These are phyloP conservation scores for Aspergillus uvarum DNA, from an alignment of 2,329 filamentous ascomycete genomes.

Conservation along the genomic window DNA sequence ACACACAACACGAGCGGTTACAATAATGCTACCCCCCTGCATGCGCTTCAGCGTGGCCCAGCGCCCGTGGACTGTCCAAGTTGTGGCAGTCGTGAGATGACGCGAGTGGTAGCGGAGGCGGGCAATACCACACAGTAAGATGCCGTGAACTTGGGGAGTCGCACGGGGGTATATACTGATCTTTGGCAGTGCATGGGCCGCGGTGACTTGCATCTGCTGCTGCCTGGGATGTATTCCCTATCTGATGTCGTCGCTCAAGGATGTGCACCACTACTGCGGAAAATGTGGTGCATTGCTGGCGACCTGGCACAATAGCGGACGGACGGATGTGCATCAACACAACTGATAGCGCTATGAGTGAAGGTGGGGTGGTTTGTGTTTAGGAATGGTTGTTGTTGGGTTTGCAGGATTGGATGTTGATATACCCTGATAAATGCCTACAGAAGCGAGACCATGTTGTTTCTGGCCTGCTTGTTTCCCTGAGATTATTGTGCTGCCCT, in stretches of 20 bases:
- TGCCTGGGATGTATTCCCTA: constrained; percentile 53
- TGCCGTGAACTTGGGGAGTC: background rate
- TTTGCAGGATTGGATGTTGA: too few relatives aligned
- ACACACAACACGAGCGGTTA: constrained; percentile 24
- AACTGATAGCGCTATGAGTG: background rate
- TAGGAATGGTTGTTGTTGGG: background rate
- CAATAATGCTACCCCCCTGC: constrained; percentile 24
- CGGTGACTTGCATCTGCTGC: constrained; percentile 43
- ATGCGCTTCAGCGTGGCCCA: constrained; percentile 31
- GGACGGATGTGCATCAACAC: constrained; percentile 43
- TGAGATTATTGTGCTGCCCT: too few relatives aligned
- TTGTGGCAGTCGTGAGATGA: constrained; percentile 43
- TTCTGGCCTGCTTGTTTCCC: too few relatives aligned
- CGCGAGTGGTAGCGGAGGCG: constrained; percentile 20
- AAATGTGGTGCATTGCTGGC: constrained; percentile 48
- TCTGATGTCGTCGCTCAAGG: constrained; percentile 48
- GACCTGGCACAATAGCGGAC: constrained; percentile 51
- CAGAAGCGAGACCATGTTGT: too few relatives aligned
- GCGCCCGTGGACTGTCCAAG: constrained; percentile 51
- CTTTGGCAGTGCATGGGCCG: constrained; percentile 45
- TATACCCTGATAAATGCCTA: background rate
- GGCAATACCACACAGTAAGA: constrained; percentile 33
- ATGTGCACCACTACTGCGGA: constrained; percentile 51
- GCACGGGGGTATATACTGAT: background rate
- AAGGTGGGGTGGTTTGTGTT: background rate